phyloP scores from a whole-genome alignment of 345 rosid species.

The Salix viminalis region DNA sequence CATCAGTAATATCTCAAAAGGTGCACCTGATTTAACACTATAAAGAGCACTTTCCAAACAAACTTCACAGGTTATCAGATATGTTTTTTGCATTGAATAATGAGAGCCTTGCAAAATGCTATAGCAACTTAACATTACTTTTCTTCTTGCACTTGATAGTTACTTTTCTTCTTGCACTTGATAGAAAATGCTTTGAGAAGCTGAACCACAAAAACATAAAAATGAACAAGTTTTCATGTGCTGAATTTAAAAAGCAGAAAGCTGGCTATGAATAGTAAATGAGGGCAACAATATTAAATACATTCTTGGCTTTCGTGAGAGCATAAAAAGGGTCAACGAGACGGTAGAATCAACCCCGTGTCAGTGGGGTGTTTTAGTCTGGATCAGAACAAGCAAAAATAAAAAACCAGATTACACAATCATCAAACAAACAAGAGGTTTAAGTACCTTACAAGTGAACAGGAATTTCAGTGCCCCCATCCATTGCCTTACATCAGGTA shows the following conservation, averaged over 20 bases:
- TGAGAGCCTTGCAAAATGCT: background rate
- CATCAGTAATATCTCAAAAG: background rate
- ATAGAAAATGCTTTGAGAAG: background rate
- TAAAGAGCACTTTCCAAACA: background rate
- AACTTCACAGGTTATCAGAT: background rate
- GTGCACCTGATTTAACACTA: background rate
- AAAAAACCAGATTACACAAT: background rate
- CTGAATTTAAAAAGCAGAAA: background rate
- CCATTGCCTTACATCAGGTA: background rate
- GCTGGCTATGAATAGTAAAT: background rate
- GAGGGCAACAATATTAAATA: background rate
- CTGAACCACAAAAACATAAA: background rate
- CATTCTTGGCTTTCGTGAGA: background rate
- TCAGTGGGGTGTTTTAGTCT: no score
- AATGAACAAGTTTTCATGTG: background rate
- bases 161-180: background rate
- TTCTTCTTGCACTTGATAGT: background rate
- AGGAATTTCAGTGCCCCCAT: background rate
- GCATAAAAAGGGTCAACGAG: background rate
- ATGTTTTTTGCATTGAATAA: background rate
- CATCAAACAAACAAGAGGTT: background rate
- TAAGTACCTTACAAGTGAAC: conserved; percentile 12
- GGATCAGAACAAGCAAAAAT: background rate
- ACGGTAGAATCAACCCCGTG: background rate
- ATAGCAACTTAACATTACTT: background rate